These are phyloP conservation scores for Xylariaceae sp. DNA, from an alignment of 2,329 filamentous ascomycete genomes.

Conservation along the genomic window DNA sequence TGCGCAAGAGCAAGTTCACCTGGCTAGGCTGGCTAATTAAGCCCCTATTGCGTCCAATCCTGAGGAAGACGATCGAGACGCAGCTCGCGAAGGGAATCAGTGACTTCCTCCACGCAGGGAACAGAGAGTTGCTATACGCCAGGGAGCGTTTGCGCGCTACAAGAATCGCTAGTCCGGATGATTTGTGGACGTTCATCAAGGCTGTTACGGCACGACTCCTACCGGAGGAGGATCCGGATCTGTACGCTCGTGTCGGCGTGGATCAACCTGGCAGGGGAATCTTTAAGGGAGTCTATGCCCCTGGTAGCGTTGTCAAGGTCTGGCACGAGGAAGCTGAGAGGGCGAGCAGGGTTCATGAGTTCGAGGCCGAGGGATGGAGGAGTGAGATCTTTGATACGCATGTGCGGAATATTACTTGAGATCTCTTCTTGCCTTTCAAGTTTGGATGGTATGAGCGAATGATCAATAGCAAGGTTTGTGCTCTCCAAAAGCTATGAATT, in stretches of 20 bases:
- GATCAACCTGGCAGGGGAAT: conserved; percentile 50
- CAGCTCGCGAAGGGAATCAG: conserved; percentile 69
- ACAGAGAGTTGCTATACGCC: conserved; percentile 81
- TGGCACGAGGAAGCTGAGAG: conserved; percentile 74
- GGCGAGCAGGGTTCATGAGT: conserved; percentile 65
- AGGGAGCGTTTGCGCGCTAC: conserved; percentile 82
- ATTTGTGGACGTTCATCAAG: conserved; percentile 75
- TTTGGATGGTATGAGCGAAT: neutral
- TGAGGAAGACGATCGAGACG: conserved; percentile 68
- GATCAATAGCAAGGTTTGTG: neutral
- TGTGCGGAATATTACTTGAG: conserved; percentile 19
- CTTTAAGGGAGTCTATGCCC: conserved; percentile 81
- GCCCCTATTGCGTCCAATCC: conserved; percentile 72
- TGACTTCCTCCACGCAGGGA: conserved; percentile 64
- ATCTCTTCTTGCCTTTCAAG: neutral
- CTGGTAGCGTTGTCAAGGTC: conserved; percentile 82
- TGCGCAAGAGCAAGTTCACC: conserved; percentile 69
- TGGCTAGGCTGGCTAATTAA: conserved; percentile 79
- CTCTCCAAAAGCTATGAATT: no score
- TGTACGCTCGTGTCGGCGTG: conserved; percentile 69
- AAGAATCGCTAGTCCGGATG: conserved; percentile 72
- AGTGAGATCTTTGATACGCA: conserved; percentile 71
- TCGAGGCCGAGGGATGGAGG: conserved; percentile 18
- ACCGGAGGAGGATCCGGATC: conserved; percentile 67
- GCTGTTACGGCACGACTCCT: conserved; percentile 73